phyloP scores from a whole-genome alignment of 2,329 filamentous ascomycete species.

The Xylaria sp. region DNA sequence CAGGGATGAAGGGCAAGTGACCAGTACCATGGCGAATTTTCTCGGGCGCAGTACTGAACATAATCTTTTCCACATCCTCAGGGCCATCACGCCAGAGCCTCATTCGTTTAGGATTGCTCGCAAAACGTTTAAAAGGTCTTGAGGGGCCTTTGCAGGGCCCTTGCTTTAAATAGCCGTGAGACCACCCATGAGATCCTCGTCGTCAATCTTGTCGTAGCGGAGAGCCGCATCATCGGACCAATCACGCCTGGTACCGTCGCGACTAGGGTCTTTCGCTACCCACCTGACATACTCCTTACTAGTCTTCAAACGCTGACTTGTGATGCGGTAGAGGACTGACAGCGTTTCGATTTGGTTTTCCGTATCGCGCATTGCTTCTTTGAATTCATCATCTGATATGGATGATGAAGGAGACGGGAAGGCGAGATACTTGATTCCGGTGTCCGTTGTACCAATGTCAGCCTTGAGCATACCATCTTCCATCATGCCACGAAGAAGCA shows the following conservation, averaged over 20 bases:
- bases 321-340: constrained; percentile 44
- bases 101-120: neutral
- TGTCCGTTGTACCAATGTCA: constrained; percentile 42
- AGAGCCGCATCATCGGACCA: constrained; percentile 36
- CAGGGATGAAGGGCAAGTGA: too few relatives aligned
- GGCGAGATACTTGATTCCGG: constrained; percentile 43
- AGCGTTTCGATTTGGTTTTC: constrained; percentile 42
- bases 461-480: constrained; percentile 48
- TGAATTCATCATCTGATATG: constrained; percentile 48
- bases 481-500: constrained; percentile 52
- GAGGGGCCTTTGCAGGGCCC: neutral
- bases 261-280: constrained; percentile 40
- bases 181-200: constrained; percentile 58
- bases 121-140: too few relatives aligned
- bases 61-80: too few relatives aligned
- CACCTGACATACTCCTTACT: constrained; percentile 52
- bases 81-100: too few relatives aligned
- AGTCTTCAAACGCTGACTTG: constrained; percentile 49
- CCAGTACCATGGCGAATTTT: too few relatives aligned
- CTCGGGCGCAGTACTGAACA: too few relatives aligned
- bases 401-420: constrained; percentile 43
- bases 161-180: constrained; percentile 19
- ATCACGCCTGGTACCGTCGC: constrained; percentile 36
- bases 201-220: constrained; percentile 48
- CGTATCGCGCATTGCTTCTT: constrained; percentile 40